Percentiles rank a stretch among this genome's conserved stretches.
Conservation (phyloP, 2,329 filamentous ascomycete species). For the Calonectria pteridis region DNA sequence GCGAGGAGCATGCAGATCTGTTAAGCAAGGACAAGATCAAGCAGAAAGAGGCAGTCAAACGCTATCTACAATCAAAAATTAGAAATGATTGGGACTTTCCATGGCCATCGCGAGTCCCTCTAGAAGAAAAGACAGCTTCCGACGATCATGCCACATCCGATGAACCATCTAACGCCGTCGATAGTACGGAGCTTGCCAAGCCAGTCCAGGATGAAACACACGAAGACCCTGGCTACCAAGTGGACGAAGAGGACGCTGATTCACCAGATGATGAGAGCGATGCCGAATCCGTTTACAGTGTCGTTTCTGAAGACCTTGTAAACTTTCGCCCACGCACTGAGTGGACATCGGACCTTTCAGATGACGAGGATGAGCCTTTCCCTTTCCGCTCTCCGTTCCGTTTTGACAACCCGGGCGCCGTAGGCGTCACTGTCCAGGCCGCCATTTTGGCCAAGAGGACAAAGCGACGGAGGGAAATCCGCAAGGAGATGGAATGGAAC, state of each 20-base stretch:
- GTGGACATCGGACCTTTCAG: constrained; percentile 70
- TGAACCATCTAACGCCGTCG: constrained; percentile 8
- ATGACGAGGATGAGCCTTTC: constrained; percentile 57
- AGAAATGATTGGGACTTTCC: constrained; percentile 71
- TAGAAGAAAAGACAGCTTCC: constrained; percentile 15
- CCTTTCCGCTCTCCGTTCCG: constrained; percentile 61
- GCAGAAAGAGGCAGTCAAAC: constrained; percentile 73
- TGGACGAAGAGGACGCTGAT: constrained; percentile 59
- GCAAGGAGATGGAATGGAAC: constrained; percentile 82
- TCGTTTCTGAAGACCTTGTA: constrained; percentile 66
- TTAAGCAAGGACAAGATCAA: constrained; percentile 71
- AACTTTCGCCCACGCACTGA: constrained; percentile 65
- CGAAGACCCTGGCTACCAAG: constrained; percentile 51
- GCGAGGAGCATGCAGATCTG: constrained; percentile 70
- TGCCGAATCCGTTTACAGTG: constrained; percentile 66
- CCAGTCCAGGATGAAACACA: constrained; percentile 48
- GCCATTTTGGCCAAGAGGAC: constrained; percentile 64
- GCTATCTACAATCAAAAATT: constrained; percentile 65
- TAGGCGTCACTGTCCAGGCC: constrained; percentile 57
- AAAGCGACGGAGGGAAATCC: constrained; percentile 67
- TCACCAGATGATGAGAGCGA: constrained; percentile 50
- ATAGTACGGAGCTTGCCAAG: constrained; percentile 25
- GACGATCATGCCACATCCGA: constrained; percentile 22
- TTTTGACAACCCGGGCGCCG: constrained; percentile 63
- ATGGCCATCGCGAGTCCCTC: constrained; percentile 60